Evolutionary conservation across 352 stramenopile genomes (phyloP).

Genomic region (Globisporangium polare): DNA sequence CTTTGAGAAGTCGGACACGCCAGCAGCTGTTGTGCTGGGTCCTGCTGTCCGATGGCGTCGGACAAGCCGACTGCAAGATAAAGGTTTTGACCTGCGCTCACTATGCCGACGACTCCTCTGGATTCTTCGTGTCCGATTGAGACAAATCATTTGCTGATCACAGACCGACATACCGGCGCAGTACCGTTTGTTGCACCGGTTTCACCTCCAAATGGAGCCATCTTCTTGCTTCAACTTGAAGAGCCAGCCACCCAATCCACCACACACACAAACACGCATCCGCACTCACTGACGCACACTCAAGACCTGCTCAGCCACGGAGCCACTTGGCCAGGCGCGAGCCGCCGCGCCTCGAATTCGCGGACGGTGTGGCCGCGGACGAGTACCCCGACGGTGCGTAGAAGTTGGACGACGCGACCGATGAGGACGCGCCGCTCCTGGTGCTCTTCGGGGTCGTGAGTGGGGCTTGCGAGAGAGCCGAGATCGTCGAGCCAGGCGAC

Average conservation of each 20-base stretch:
- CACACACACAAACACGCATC: too few relatives aligned
- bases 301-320: not conserved
- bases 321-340: not conserved
- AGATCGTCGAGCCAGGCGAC: not conserved
- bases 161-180: too few relatives aligned
- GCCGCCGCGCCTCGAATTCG: not conserved
- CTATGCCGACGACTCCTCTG: too few relatives aligned
- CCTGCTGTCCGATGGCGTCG: too few relatives aligned
- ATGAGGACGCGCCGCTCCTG: not conserved
- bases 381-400: not conserved
- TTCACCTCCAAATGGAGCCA: not conserved
- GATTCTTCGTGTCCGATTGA: too few relatives aligned
- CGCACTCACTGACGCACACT: not conserved
- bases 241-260: too few relatives aligned
- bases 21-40: too few relatives aligned
- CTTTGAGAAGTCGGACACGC: too few relatives aligned
- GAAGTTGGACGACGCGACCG: not conserved
- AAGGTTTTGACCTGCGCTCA: too few relatives aligned
- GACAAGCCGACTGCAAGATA: too few relatives aligned
- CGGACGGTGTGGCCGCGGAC: not conserved
- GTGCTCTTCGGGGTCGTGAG: not conserved
- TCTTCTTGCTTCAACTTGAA: not conserved
- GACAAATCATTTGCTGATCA: too few relatives aligned
- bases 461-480: not conserved
- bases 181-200: not conserved